Conservation (phyloP, 2,329 filamentous ascomycete species). For the Fusarium lateritium region DNA sequence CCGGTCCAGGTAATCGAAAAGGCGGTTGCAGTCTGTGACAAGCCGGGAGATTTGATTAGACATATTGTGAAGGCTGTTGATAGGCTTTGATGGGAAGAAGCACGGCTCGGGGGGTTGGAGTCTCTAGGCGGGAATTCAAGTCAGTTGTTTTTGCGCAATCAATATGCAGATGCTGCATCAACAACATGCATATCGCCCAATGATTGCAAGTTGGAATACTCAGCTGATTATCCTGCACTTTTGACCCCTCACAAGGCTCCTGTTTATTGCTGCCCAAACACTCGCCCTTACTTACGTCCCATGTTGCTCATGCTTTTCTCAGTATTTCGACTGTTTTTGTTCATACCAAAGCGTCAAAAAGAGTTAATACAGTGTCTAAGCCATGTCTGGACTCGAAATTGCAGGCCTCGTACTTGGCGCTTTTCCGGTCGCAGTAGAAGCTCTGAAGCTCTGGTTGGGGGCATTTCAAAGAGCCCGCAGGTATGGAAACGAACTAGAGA, state of each 20-base stretch:
- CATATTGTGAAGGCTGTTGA: neutral
- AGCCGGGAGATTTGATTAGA: neutral
- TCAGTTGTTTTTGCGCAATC: neutral
- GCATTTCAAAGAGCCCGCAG: neutral
- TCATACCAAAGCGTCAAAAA: neutral
- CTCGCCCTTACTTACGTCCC: neutral
- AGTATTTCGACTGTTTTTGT: too few relatives aligned
- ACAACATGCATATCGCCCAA: neutral
- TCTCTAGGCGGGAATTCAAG: too few relatives aligned
- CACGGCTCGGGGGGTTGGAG: too few relatives aligned
- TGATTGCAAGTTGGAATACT: neutral
- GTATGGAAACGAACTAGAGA: neutral
- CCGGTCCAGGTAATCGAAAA: too few relatives aligned
- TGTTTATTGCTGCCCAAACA: neutral
- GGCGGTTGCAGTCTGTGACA: neutral
- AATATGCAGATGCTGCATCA: too few relatives aligned
- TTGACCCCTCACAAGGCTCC: neutral
- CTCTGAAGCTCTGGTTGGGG: fast-evolving
- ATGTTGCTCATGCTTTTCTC: too few relatives aligned
- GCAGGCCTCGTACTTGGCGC: neutral
- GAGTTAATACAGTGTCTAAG: neutral
- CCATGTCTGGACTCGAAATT: neutral
- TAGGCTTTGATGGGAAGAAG: too few relatives aligned
- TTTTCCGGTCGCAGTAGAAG: neutral
- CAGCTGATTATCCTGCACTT: neutral